Evolutionary conservation across 495 filamentous ascomycete genomes (phyloP), one percentile per base, ranked within the genome.

Genomic region (Penicillium turbatum): DNA sequence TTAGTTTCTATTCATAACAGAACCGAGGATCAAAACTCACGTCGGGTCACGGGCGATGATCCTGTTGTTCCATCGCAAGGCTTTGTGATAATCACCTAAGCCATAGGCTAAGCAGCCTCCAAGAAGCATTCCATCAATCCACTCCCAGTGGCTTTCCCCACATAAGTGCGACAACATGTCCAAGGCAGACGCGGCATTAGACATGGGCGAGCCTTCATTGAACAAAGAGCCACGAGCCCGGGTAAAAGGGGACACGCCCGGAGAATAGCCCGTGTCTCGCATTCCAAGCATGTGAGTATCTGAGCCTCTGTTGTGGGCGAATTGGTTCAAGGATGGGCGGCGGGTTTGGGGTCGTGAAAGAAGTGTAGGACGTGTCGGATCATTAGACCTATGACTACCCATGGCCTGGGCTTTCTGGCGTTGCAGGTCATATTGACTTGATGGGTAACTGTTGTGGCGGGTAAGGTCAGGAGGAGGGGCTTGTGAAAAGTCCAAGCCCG

Each of bases 101-200:
- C 90, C 95, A 76, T 97, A 97, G 35, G 95, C 87, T 45, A 98
- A 76, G 65, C 93, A 98, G 5, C 93, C 93, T 31, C 86, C 92
- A 13, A 98, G 80, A 19, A 97, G 74, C 80, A 98, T 95, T 13
- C 95, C 93, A 68, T 97, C 92, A 50, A 92, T 83, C 93, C 93
- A 98, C 59, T 86, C 82, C 90, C 92, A 96, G 13, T 80, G 81
- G 64, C 90, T 92, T 61, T 96, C 88, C 59, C 84, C 84, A 68
- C 92, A 96, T 24, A 96, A 72, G 57, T 83, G 83, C 27, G 84
- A 87, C 10, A 98, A 73, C 67, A 91, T 86, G 29, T 93, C 87
- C 35, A 97, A 69, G 31, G 90, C 87, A 13, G 81, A 77, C 46
- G 76, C 80, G 2, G 92, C 90, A 59, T 70, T 75, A 11, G 60